Evolutionary conservation across 1,139 yeast species (phyloP), one percentile per base, ranked within the genome.

Genomic region (Waltiozyma sp.): DNA sequence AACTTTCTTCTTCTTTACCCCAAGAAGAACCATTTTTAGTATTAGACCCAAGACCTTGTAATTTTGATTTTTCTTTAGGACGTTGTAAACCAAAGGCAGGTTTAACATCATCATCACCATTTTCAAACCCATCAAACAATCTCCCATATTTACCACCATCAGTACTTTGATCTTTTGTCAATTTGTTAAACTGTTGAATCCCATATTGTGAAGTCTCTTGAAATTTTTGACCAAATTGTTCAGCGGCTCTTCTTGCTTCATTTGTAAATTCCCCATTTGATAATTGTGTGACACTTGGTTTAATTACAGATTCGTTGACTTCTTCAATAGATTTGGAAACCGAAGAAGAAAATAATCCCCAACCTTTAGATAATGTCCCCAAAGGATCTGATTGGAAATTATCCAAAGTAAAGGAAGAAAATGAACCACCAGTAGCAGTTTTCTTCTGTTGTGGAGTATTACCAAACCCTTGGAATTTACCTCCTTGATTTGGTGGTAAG

Each of bases 401-500:
- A 51, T 87, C 93, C 16, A 87, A 59, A 10, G 85, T 77, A 51
- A 87, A 72, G 2, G 76, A 69, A 15, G 79, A 61, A 19, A 78
- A 64, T 4, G 78, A 67, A 2, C 73, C 68, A 19, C 59, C 51
- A 38, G 41, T 55, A 46, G 28, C 49, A 40, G 28, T 45, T 18
- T 13, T 18, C 15, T 35, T 4, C 35, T 46, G 51, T 40, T 43
- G 47, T 13, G 93, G 87, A 0, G 87, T 74, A 57, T 79, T 84
- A 36, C 97, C 97, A 65, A 89, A 89, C 0, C 97, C 97, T 49
- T 76, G 80, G 60, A 79, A 89, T 61, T 80, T 84, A 40, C 97
- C 97, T 46, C 97, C 97, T 65, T 89, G 89, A 8, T 93, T 84
- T 24, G 97, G 97, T 4, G 93, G 95, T 45, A 87, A 62, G 59